Base-by-base conservation (phyloP, 148 eudicot genomes). In the Amaranthus palmeri region DNA sequence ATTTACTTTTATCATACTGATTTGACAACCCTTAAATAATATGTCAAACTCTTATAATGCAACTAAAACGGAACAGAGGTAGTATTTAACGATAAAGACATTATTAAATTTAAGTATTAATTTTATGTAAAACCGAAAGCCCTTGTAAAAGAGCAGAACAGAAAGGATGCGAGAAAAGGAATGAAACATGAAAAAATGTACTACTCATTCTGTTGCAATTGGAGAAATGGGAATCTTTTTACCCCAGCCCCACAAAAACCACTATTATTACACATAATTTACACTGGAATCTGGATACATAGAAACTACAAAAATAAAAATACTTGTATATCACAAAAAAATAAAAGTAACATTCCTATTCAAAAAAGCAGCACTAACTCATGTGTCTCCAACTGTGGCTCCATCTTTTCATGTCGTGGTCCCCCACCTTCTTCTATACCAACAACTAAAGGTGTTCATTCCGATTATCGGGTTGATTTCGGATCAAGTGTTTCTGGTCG, bases 341-440 rank as follows among this genome's bases (percentile, higher is more conserved):
- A n/a, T 51, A 36, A 71, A 13, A 41, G 44, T 51, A 65, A 78
- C 17, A 76, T 62, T 74, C 57, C 71, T 64, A 65, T 25, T 25
- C 75, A 68, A 73, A 67, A 82, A 80, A 72, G 76, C 76, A 69
- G 54, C 82, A 77, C 79, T 74, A 60, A 68, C 78, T 81, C 83
- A 80, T 80, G 86, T 80, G 86, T 77, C 81, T 64, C 83, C 86
- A 80, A 83, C 86, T 80, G 57, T 78, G 82, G 83, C 79, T 77
- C 83, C 86, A 68, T 65, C 86, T 83, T 83, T 83, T 77, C 15
- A 80, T 83, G 83, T 77, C 64, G 52, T 69, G 54, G 61, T 51
- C 77, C 81, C 81, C 67, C 72, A 9, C 42, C 60, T 54, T 25
- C 36, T 25, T 25, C 36, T 25, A 25, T 25, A 25, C 36, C 36